Base-by-base conservation (phyloP, 306 rosid genomes). In the Casuarina equisetifolia region DNA sequence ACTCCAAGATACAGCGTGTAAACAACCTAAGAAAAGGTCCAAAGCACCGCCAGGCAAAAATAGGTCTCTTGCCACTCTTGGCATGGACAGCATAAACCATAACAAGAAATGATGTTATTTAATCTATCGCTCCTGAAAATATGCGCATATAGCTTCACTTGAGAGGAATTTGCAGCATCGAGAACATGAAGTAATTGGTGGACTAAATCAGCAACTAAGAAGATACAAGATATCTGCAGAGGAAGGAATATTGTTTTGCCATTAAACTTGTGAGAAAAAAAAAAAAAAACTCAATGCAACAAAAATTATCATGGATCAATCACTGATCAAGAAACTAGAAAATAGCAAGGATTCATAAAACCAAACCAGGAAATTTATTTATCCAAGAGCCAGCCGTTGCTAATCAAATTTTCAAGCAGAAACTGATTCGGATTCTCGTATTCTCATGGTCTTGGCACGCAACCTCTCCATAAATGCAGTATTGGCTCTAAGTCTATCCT, bases 381-480 rank as follows among this genome's bases (percentile, higher is more conserved):
- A 13, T 75, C 63, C 70, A 49, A 2, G 45, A 39, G 68, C 74
- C 77, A 17, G 50, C 55, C 25, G 44, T 67, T 67, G n/a, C 43
- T 45, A 15, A 36, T 46, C 51, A 63, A 46, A 39, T 20, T 70
- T 74, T 94, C 84, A 92, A 80, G 87, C 88, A 12, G 87, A 63
- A 36, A 70, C 9, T 46, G 84, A 63, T 36, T 74, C 83, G 66
- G 89, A 77, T 85, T 67, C 90, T 79, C 67, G 90, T 76, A 79
- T 52, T 79, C 48, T 76, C 84, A 76, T 51, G 69, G 89, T 79
- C 94, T 92, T 96, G 70, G 86, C 79, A 19, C 62, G 84, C 80
- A 96, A 83, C 83, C 92, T 92, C 85, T 84, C 91, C 97, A 91
- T 92, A 86, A 92, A 91, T 50, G 91, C 88, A 63, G 93, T 87